Conservation (phyloP, 2,329 filamentous ascomycete species). For the Ploettnerulaceae sp. region DNA sequence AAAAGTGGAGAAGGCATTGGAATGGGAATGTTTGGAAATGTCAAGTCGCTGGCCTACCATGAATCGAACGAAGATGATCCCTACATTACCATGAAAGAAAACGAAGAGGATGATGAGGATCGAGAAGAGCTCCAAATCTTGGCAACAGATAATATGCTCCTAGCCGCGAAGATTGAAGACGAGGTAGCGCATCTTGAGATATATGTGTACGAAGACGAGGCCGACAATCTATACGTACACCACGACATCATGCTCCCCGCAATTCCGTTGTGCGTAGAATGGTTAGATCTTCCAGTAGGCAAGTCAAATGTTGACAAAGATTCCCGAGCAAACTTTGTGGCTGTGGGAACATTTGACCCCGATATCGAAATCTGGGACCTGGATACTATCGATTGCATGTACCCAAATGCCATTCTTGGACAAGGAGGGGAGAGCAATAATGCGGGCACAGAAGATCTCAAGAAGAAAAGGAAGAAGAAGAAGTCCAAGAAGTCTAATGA, state of each 20-base stretch:
- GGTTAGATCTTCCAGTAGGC: slow-evolving; percentile 87
- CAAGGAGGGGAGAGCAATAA: slow-evolving; percentile 52
- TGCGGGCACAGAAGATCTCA: slow-evolving; percentile 44
- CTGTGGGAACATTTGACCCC: slow-evolving; percentile 93
- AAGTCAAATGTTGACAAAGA: slow-evolving; percentile 59
- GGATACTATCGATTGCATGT: slow-evolving; percentile 95
- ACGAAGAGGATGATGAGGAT: slow-evolving; percentile 66
- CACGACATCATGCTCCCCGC: slow-evolving; percentile 99
- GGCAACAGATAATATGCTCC: slow-evolving; percentile 84
- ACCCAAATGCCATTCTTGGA: slow-evolving; percentile 91
- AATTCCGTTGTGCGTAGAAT: slow-evolving; percentile 92
- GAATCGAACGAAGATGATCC: slow-evolving; percentile 91
- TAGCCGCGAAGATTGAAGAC: slow-evolving; percentile 92
- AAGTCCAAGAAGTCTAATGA: slow-evolving; percentile 86
- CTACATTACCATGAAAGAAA: slow-evolving; percentile 83
- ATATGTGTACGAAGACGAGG: slow-evolving; percentile 93
- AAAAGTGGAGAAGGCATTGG: slow-evolving; percentile 59
- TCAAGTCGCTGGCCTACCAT: slow-evolving; percentile 91
- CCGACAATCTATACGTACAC: slow-evolving; percentile 96
- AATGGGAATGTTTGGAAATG: slow-evolving; percentile 91
- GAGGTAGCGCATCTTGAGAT: slow-evolving; percentile 95
- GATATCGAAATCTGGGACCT: slow-evolving; percentile 99
- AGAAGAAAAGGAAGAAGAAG: slow-evolving; percentile 82
- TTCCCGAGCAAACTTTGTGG: slow-evolving; percentile 81
- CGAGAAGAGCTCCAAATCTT: slow-evolving; percentile 91